Evolutionary conservation across 495 filamentous ascomycete genomes (phyloP).

Genomic region (Aspergillus diversus): DNA sequence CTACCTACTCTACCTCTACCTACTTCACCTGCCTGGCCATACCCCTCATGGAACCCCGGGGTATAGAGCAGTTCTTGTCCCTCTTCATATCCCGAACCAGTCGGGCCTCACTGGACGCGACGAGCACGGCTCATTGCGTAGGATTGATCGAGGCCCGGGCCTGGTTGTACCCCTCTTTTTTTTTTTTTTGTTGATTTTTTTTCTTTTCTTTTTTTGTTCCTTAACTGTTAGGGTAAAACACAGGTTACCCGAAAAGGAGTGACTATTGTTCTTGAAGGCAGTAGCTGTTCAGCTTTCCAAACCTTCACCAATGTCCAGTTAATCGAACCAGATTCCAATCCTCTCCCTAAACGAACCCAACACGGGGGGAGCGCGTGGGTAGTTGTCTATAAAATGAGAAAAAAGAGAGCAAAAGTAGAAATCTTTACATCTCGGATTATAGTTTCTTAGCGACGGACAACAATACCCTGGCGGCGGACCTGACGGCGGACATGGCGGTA

Average conservation of each 20-base stretch:
- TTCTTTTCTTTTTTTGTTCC: slow-evolving; percentile 13
- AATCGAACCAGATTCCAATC: slow-evolving; percentile 13
- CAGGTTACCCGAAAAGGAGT: slow-evolving; percentile 22
- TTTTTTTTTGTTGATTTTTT: slow-evolving; percentile 27
- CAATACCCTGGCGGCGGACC: slow-evolving; percentile 76
- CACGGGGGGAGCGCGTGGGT: neutral
- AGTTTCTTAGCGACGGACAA: slow-evolving; percentile 59
- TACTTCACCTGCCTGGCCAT: slow-evolving; percentile 16
- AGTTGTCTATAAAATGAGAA: neutral
- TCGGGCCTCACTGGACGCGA: slow-evolving; percentile 18
- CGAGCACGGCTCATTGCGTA: slow-evolving; percentile 29
- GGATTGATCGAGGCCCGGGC: slow-evolving; percentile 5
- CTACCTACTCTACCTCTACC: neutral
- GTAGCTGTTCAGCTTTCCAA: slow-evolving; percentile 14
- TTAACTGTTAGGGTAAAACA: slow-evolving; percentile 17
- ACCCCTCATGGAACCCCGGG: neutral
- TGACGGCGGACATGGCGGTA: slow-evolving; percentile 46
- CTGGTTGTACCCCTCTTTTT: slow-evolving; percentile 22
- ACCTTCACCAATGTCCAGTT: slow-evolving; percentile 16
- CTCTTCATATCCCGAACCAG: slow-evolving; percentile 3
- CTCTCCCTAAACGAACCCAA: neutral
- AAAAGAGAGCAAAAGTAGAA: neutral
- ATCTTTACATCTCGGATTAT: neutral
- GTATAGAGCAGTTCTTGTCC: slow-evolving; percentile 20
- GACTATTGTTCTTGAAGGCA: slow-evolving; percentile 23